Base-by-base conservation (phyloP, 2,329 filamentous ascomycete genomes). In the Pseudocercospora fuligena region DNA sequence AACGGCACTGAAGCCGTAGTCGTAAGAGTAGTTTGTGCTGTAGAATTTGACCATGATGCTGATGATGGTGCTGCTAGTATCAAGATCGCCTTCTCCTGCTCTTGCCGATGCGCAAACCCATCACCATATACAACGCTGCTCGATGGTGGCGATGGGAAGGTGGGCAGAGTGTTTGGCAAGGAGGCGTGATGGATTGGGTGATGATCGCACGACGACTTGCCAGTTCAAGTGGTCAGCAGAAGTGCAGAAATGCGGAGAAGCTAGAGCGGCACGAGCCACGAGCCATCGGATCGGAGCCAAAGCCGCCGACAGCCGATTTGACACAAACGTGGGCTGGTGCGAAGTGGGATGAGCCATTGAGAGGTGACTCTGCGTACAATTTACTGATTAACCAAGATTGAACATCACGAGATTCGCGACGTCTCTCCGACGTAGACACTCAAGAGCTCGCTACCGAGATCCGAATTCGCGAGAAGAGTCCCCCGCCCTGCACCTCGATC, bases 1-100 rank as follows among this genome's bases (percentile, higher is more conserved):
- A 69, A 95, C 92, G 78, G 92, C 92, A 69, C 91, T 89, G 82
- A 94, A 94, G 58, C 91, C 90, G 80, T 94, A 92, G 71, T 89
- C 86, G 84, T 94, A 93, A 75, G 86, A 87, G 78, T 92, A 90
- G 80, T 86, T 88, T 73, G 77, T 78, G 56, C 79, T 80, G 79
- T 84, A 84, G 78, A 85, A 83, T 76, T 84, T 84, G 72, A 85
- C 83, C 83, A 85, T 85, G 61, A 63, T 67, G 56, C 33, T 21
- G 27, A 14, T n/a, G 31, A 25, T 19, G 9, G 56, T 40, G 29
- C 25, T 19, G 40, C 40, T 43, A 6, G 40, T 43, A 8, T 58
- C 56, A 58, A 19, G 36, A 29, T 21, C 33, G 31, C 56, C 31
- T 58, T 58, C 31, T 43, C n/a, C 19, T 58, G 56, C 54, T 63